Base-by-base conservation (phyloP, 2,329 filamentous ascomycete species). In the Verticillium albo-atrum region DNA sequence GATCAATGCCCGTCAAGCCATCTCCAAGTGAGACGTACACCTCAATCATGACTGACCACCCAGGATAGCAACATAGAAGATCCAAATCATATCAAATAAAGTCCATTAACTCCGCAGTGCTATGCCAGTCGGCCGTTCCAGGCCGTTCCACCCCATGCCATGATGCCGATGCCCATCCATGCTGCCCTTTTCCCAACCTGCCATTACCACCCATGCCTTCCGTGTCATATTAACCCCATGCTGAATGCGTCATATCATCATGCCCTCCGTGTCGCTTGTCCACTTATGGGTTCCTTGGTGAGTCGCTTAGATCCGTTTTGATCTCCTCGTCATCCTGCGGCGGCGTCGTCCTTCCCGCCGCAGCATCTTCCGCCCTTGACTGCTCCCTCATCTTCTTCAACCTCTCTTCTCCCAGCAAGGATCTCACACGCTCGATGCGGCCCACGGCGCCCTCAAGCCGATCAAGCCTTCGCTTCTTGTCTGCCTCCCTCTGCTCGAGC, bases 391-490 rank as follows among this genome's bases (percentile, higher is more conserved):
- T 50, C 37, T 26, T 50, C 37, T 30, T 30, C n/a, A 55, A 20
- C 28, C 37, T 52, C 61, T 62, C 60, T 57, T 75, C 74, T 20
- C 72, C 76, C 61, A 92, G 68, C 69, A 93, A 69, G 3, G 79
- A 78, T 69, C 86, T 83, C 4, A 90, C 89, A 63, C 88, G 80
- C 70, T 92, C 89, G 66, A 94, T 89, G 67, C 89, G 79, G 54
- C 75, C 80, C 68, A 93, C 82, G 20, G 89, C 89, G 35, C 82
- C 79, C 76, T 95, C 91, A 58, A 95, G 70, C 67, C 83, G 79
- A 61, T 91, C 90, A 63, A 95, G 70, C 56, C 91, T 76, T 60
- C 79, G 80, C 67, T 82, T 79, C 79, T 92, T 91, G 65, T 92
- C 89, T 54, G 71, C 74, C 61, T 94, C 91, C 61, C 90, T 78